Evolutionary conservation across 163 green algal genomes (phyloP).

Genomic region (Coccomyxa subellipsoidea): DNA sequence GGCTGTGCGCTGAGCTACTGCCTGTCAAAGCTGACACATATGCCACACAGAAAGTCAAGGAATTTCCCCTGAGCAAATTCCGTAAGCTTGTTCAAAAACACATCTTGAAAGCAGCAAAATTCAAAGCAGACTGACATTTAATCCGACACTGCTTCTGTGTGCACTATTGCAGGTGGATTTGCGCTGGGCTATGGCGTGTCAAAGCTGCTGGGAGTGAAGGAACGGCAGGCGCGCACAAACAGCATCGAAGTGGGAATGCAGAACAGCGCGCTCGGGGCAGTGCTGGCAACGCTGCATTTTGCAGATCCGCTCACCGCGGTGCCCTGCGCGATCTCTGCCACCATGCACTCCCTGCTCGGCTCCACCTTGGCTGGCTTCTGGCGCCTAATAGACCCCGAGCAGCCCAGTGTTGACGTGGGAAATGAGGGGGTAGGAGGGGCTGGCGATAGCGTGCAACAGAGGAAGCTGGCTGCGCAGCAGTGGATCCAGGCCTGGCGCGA

Average conservation of each 20-base stretch:
- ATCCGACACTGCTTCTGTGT: no score
- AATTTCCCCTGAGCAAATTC: no score
- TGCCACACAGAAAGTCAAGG: neutral
- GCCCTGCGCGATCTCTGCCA: slow-evolving; percentile 71
- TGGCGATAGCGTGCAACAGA: neutral
- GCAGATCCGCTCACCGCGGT: slow-evolving; percentile 54
- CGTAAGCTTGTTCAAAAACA: no score
- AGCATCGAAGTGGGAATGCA: slow-evolving; percentile 76
- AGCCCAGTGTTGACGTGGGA: neutral
- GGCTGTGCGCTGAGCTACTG: no score
- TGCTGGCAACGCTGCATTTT: slow-evolving; percentile 69
- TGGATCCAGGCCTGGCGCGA: neutral
- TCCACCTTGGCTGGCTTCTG: slow-evolving; percentile 45
- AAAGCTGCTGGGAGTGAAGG: slow-evolving; percentile 39
- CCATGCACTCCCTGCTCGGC: slow-evolving; percentile 68
- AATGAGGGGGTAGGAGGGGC: neutral
- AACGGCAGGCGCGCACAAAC: slow-evolving; percentile 54
- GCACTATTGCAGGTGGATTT: slow-evolving; percentile 62
- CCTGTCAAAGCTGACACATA: neutral
- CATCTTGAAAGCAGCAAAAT: no score
- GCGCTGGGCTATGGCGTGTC: slow-evolving; percentile 53
- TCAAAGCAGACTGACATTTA: no score
- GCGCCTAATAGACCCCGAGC: neutral
- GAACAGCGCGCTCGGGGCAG: slow-evolving; percentile 66
- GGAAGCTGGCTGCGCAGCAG: neutral